phyloP scores from a whole-genome alignment of 257 asterid genomes.

The Solanum medicagineum region DNA sequence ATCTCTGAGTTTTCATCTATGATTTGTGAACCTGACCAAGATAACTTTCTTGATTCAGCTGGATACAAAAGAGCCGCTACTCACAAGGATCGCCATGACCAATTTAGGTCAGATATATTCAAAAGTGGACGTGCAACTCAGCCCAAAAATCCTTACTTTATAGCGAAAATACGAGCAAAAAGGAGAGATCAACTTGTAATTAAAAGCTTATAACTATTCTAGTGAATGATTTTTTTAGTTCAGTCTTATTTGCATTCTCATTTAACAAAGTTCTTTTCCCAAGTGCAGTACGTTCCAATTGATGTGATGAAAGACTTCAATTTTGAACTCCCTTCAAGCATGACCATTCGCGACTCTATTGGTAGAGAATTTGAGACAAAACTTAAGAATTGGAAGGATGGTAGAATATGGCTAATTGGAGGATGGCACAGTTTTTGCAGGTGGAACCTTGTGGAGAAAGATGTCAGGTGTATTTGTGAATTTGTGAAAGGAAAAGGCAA shows the following conservation, averaged over 20 bases:
- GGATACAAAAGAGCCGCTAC: neutral
- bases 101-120: neutral
- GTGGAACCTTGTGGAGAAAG: neutral
- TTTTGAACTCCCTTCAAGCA: neutral
- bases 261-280: neutral
- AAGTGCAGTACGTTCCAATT: constrained; percentile 1
- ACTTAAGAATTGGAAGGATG: neutral
- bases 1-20: neutral
- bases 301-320: neutral
- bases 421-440: constrained; percentile 4
- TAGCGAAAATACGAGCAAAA: neutral
- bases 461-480: neutral
- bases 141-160: constrained; percentile 3
- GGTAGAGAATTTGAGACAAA: neutral
- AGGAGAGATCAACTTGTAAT: neutral
- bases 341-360: neutral
- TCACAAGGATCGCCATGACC: neutral
- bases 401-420: neutral
- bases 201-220: neutral
- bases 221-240: neutral
- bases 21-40: neutral
- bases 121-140: neutral
- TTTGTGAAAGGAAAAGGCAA: neutral
- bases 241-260: neutral
- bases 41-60: neutral